These are phyloP conservation scores for Malbranchea cinnamomea DNA, from an alignment of 2,329 filamentous ascomycete genomes.

Conservation along the genomic window DNA sequence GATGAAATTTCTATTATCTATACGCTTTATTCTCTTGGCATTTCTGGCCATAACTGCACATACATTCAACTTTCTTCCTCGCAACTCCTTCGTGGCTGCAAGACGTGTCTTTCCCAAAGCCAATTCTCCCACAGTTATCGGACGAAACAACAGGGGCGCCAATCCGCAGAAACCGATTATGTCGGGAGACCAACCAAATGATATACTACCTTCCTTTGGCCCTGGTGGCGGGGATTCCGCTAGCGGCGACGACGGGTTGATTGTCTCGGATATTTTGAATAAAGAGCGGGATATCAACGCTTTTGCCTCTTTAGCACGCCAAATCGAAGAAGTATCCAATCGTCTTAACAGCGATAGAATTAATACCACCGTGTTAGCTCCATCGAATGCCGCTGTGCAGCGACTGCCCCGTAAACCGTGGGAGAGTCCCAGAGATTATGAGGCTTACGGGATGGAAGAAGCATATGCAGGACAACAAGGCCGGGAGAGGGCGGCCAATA, in stretches of 20 bases:
- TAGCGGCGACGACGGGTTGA: constrained; percentile 34
- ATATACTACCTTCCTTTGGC: too few relatives aligned
- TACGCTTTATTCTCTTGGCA: too few relatives aligned
- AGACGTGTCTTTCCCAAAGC: too few relatives aligned
- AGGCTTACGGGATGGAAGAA: constrained; percentile 42
- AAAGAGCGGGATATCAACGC: constrained; percentile 65
- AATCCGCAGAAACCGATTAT: too few relatives aligned
- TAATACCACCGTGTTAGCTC: constrained; percentile 78
- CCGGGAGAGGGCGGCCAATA: constrained; percentile 58
- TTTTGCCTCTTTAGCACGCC: constrained; percentile 67
- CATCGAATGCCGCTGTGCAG: constrained; percentile 68
- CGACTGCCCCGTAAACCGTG: constrained; percentile 62
- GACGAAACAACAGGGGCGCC: too few relatives aligned
- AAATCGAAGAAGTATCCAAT: constrained; percentile 51
- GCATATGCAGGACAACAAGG: constrained; percentile 66
- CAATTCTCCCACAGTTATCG: too few relatives aligned
- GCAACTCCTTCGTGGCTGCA: too few relatives aligned
- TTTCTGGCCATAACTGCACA: too few relatives aligned
- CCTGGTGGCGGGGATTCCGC: constrained; percentile 6
- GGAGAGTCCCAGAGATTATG: constrained; percentile 57
- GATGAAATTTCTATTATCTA: too few relatives aligned
- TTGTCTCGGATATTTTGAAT: constrained; percentile 73
- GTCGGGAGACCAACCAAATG: too few relatives aligned
- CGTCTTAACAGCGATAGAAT: constrained; percentile 51
- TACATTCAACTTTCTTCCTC: too few relatives aligned